A percentile compares a stretch with the other conserved stretches of the same genome.
phyloP scores from a whole-genome alignment of 2,329 filamentous ascomycete genomes.

The Colletotrichum somersetense region DNA sequence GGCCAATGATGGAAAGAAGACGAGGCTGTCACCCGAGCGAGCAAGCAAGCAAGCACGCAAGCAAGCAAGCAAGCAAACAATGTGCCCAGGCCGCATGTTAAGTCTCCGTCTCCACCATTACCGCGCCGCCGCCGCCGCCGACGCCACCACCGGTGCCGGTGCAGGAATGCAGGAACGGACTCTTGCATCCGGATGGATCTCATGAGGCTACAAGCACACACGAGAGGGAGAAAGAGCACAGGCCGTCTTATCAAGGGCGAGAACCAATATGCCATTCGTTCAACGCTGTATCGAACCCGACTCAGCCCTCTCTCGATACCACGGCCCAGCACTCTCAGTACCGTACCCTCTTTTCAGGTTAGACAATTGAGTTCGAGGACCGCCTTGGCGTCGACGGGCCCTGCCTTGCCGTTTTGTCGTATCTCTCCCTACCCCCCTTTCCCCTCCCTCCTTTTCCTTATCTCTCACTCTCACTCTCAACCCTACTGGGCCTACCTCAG shows the following conservation, averaged over 20 bases:
- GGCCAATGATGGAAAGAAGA: conserved; percentile 19
- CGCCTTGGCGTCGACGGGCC: conserved; percentile 26
- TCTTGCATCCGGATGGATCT: conserved; percentile 18
- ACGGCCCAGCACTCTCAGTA: conserved; percentile 1
- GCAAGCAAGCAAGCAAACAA: conserved; percentile 38
- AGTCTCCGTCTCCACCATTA: conserved; percentile 21
- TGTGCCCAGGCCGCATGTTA: conserved; percentile 38
- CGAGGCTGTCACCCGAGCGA: conserved; percentile 23
- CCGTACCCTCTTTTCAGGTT: conserved; percentile 15
- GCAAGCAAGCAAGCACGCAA: conserved; percentile 27
- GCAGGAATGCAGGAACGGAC: conserved; percentile 36
- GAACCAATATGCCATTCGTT: conserved; percentile 30
- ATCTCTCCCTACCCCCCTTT: background rate
- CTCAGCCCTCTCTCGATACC: conserved; percentile 25
- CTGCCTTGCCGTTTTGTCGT: conserved; percentile 2
- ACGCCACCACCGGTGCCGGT: conserved; percentile 15
- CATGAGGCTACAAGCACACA: background rate
- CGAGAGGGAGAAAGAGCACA: conserved; percentile 10
- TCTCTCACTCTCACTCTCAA: background rate
- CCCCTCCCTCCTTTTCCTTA: background rate
- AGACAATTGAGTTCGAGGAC: conserved; percentile 21
- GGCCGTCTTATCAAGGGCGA: conserved; percentile 10
- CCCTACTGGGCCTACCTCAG: conserved; percentile 1
- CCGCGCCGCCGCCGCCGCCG: conserved; percentile 16
- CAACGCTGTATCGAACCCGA: conserved; percentile 33